Evolutionary conservation across 345 rosid species (phyloP), one percentile per base, ranked within the genome.

Genomic region (Lumnitzera littorea): DNA sequence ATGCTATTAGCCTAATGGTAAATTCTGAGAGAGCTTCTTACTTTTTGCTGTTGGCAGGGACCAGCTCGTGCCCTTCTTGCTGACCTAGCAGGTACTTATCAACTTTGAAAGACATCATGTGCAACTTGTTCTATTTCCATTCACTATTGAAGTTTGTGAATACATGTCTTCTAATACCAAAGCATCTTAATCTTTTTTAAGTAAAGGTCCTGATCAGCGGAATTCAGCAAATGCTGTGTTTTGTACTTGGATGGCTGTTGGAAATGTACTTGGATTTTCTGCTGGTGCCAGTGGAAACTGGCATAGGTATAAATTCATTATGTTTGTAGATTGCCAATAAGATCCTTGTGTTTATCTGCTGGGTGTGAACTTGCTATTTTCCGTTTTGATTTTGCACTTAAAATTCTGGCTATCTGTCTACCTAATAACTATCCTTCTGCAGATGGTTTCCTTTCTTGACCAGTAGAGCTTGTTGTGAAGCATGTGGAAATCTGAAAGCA

Each of bases 31-130:
- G 31, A 70, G 64, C 54, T 58, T 62, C 63, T 54, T 41, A 61
- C 55, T 62, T 60, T 61, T 51, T 47, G 13, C 52, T 60, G 63
- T 53, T 59, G 75, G 53, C 64, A 92, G 99, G 97, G 91, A 74
- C 99, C 99, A 70, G 97, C 97, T 70, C 99, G 99, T 74, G 96
- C 99, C 53, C 97, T 94, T 75, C 67, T 90, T 57, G 97, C 95
- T 57, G 99, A 94, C 75, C 77, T 94, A 60, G 76, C 96, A 70
- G 99, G 96, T 94, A 50, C 51, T 43, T 46, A 46, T 49, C 48
- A 13, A 25, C 13, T 15, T 47, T 53, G 12, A 25, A 24, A 53
- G 16, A 46, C 25, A 47, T 25, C 15, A 2, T 48, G 17, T 50
- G 25, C 8, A 5, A 12, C 46, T 56, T 47, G 59, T 41, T 48